These are phyloP conservation scores for Tolypocladium cylindrosporum DNA, from an alignment of 2,329 filamentous ascomycete species.

Conservation along the genomic window DNA sequence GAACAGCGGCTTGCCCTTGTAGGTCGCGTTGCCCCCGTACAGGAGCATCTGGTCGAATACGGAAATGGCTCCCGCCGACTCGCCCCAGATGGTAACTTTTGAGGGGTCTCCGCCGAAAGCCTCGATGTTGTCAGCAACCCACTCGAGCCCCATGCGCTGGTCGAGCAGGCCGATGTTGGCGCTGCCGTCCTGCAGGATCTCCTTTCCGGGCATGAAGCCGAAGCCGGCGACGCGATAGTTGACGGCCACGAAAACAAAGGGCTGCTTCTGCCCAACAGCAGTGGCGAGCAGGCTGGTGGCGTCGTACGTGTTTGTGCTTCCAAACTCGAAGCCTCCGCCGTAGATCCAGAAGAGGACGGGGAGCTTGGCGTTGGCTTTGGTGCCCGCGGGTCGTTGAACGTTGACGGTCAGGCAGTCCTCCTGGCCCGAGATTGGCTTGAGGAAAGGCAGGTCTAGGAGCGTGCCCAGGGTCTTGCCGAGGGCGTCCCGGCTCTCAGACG, in stretches of 20 bases:
- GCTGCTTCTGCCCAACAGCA: slow-evolving; percentile 31
- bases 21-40: slow-evolving; percentile 61
- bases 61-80: slow-evolving; percentile 62
- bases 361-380: slow-evolving; percentile 42
- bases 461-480: slow-evolving; percentile 35
- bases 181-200: slow-evolving; percentile 56
- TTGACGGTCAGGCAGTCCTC: slow-evolving; percentile 58
- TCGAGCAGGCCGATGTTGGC: slow-evolving; percentile 65
- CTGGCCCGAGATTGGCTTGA: slow-evolving; percentile 42
- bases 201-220: slow-evolving; percentile 61
- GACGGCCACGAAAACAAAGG: slow-evolving; percentile 65
- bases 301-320: slow-evolving; percentile 42
- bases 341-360: slow-evolving; percentile 65
- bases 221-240: slow-evolving; percentile 71
- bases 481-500: slow-evolving; percentile 29
- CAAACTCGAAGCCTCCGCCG: slow-evolving; percentile 54
- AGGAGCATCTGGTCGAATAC: slow-evolving; percentile 68
- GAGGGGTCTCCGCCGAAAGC: slow-evolving; percentile 69
- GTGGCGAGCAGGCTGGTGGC: slow-evolving; percentile 33
- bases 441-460: slow-evolving; percentile 44
- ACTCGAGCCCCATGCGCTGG: slow-evolving; percentile 62
- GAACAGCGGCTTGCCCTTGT: slow-evolving; percentile 68
- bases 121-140: slow-evolving; percentile 68
- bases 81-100: slow-evolving; percentile 75
- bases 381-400: slow-evolving; percentile 49